Evolutionary conservation across 768 basidiomycete genomes (phyloP), one percentile per base, ranked within the genome.

Genomic region (Panaeolus papilionaceus): DNA sequence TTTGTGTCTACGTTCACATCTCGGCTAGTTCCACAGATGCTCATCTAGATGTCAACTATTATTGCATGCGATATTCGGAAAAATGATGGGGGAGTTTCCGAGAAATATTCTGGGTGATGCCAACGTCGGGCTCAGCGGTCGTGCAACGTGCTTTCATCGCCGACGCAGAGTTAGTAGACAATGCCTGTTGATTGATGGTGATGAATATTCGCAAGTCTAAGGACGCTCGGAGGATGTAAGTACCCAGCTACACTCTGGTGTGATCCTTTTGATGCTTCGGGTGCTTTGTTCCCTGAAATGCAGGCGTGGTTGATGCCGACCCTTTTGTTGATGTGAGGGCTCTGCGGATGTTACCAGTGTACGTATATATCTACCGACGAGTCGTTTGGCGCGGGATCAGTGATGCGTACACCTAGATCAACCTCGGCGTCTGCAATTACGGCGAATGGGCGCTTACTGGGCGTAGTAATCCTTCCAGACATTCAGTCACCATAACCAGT

Each of bases 211-310:
- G 20, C 28, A 20, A 26, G 28, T 54, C 7, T 8, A 10, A 33
- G 11, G 4, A 58, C 11, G 11, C 20, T 58, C 26, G 54, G 54
- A 9, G 47, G 20, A 23, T 49, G n/a, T 49, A 49, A 33, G 33
- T 33, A 33, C 33, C 5, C 5, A 9, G 20, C n/a, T 18, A 23
- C 9, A 26, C n/a, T 8, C 20, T 7, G 47, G 47, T 26, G 47
- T 26, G 47, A 49, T 49, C 47, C 7, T 44, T 49, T 49, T 49
- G 47, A 49, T 49, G 47, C 47, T 12, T 49, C 47, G 47, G 47
- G 16, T 49, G 47, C 23, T 49, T 14, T 49, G n/a, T 8, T 49
- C 47, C 6, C 47, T 23, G 14, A 49, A 47, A 5, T 20, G 20
- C n/a, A 49, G 23, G 20, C 20, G n/a, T 49, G 20, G n/a, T 49